Base-by-base conservation (phyloP, 2,329 filamentous ascomycete genomes). In the Sordariomycetes sp. region DNA sequence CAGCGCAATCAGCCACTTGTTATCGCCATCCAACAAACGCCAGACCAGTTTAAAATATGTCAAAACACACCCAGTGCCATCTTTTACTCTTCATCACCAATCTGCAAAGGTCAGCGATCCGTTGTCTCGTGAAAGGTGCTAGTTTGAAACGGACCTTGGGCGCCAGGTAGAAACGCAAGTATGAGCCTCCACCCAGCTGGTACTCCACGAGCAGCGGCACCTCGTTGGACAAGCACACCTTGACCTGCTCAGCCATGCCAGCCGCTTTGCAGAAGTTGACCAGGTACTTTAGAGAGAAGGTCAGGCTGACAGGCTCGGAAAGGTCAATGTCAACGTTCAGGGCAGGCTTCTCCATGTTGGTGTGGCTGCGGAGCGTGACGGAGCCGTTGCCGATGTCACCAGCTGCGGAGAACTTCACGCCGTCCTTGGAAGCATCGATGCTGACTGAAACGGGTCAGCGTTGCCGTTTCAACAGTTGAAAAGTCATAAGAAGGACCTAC, bases 241-340 rank as follows among this genome's bases (percentile, higher is more conserved):
- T 92, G 62, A 98, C 93, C 46, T 75, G 72, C 47, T 61, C 68
- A 25, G 88, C 90, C 41, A 98, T 70, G 34, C 78, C 80, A 43
- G 86, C 83, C 21, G 93, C 93, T 70, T 98, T 98, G 83, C 92
- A 96, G 70, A 98, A 98, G 75, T 96, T 96, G 72, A 94, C 86
- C 4, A 98, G 81, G 67, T 98, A 98, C 70, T 98, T 98, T 52
- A 98, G 82, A 21, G 92, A 96, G 70, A 98, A 98, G 32, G 90
- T 96, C 43, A 98, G 75, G 23, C 85, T 74, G 40, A 98, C 92
- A 33, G 92, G 86, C 68, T 98, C 93, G 25, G 78, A 82, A 41
- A 98, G 78, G 54, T 87, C 79, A 59, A 98, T 95, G 45, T 86
- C 75, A 49, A 96, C 83, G 54, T 88, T 85, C 54, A 82, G 70